Percentiles rank a stretch among this genome's conserved stretches.
Conservation (phyloP, 1,284 basidiomycete species). For the Moesziomyces sp. region DNA sequence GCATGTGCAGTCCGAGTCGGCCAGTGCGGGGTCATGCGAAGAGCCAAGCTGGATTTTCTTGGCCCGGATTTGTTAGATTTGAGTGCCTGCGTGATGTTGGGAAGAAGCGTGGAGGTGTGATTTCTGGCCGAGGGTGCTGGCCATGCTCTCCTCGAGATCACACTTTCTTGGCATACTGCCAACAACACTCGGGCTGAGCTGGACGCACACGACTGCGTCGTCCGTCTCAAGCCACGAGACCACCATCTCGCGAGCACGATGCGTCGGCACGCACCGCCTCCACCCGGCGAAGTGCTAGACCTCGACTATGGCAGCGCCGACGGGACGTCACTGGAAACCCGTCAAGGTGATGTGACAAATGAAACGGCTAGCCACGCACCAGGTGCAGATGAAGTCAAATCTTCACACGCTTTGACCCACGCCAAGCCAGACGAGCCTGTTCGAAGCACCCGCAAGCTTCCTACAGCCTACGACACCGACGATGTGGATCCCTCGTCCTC, state of each 20-base stretch:
- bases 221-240: background rate
- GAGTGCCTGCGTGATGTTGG: constrained; percentile 10
- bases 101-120: constrained; percentile 18
- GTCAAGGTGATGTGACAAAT: background rate
- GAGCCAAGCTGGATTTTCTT: too few relatives aligned
- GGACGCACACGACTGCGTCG: background rate
- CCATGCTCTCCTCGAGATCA: background rate
- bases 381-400: constrained; percentile 15
- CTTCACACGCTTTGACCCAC: background rate
- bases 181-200: background rate
- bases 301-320: constrained; percentile 44
- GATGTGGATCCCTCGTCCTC: constrained; percentile 1
- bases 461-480: constrained; percentile 24
- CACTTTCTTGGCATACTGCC: background rate
- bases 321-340: background rate
- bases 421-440: background rate
- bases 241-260: constrained; percentile 11
- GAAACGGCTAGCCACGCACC: background rate
- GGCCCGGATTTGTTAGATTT: background rate
- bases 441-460: constrained; percentile 14
- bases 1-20: background rate
- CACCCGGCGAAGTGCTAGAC: constrained; percentile 24
- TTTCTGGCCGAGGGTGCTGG: background rate
- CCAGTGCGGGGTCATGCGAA: too few relatives aligned
- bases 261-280: constrained; percentile 32